Evolutionary conservation across 2,329 filamentous ascomycete genomes (phyloP), one percentile per base, ranked within the genome.

Genomic region (Penicillium sp.): DNA sequence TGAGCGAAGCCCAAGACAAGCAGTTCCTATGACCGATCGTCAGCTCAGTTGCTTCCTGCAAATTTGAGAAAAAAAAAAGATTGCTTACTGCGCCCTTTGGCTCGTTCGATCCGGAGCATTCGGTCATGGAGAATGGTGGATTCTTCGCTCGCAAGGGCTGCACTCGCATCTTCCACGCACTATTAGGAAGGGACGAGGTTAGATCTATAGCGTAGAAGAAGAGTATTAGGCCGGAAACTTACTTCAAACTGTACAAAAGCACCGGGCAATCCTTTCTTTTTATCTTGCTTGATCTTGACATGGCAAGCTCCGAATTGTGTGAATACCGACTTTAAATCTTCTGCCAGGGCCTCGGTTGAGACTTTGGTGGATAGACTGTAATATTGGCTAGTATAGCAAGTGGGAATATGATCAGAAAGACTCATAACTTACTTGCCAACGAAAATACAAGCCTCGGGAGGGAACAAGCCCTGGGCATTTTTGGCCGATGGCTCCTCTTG

Each of bases 221-320:
- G 25, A 25, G 28, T n/a, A 28, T 35, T 2, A 6, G 13, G n/a
- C 48, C 22, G 33, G 42, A 38, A 53, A 57, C 68, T 57, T 65
- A 75, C 76, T 63, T 78, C 71, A 60, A 76, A 79, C 58, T 79
- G 76, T 25, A 78, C 70, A 68, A 79, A 76, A 14, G 71, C 77
- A 40, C 70, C 73, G 0, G 76, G 75, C 14, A 78, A 67, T 14
- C 59, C 57, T 11, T 67, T 71, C 55, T 74, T 72, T 43, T 65
- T 68, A 62, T 78, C 71, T 16, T 68, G 64, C 25, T 74, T 75
- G 25, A 78, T 70, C 55, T 76, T 77, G 52, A 76, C 70, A 62
- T 76, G 69, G 51, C 75, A 75, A n/a, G 59, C 57, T 1, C 76
- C 76, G 59, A 71, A 75, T 6, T 37, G 30, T n/a, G 65, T 67